These are phyloP conservation scores for Alternaria gaisen DNA, from an alignment of 2,329 filamentous ascomycete genomes.

Conservation along the genomic window DNA sequence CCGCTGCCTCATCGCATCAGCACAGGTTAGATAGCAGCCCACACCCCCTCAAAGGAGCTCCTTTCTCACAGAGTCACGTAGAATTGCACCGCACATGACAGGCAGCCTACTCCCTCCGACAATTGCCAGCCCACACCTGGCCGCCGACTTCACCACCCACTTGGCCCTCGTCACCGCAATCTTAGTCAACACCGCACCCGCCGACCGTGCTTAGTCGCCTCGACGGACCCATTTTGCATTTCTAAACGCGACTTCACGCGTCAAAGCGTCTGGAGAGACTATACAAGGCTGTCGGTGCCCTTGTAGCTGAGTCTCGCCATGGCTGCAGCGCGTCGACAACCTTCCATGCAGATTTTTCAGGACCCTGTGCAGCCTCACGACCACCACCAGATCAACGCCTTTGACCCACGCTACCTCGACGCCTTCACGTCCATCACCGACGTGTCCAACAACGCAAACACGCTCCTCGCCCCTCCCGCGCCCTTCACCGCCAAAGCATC, in stretches of 20 bases:
- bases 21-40: slow-evolving; percentile 42
- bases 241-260: slow-evolving; percentile 53
- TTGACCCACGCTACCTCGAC: slow-evolving; percentile 63
- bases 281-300: slow-evolving; percentile 42
- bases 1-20: slow-evolving; percentile 42
- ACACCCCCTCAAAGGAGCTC: slow-evolving; percentile 32
- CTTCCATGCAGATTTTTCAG: slow-evolving; percentile 66
- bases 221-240: slow-evolving; percentile 33
- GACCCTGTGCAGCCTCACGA: slow-evolving; percentile 58
- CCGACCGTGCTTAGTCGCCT: slow-evolving; percentile 38
- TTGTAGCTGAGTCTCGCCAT: slow-evolving; percentile 49
- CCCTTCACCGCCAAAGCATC: slow-evolving; percentile 66
- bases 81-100: slow-evolving; percentile 24
- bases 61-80: slow-evolving; percentile 32
- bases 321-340: slow-evolving; percentile 65
- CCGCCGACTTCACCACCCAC: slow-evolving; percentile 20
- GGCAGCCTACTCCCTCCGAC: slow-evolving; percentile 30
- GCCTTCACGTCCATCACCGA: slow-evolving; percentile 54
- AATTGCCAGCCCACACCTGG: slow-evolving; percentile 26
- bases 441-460: slow-evolving; percentile 66
- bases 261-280: slow-evolving; percentile 45
- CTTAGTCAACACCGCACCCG: slow-evolving; percentile 34
- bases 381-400: slow-evolving; percentile 55
- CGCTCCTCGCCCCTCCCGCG: slow-evolving; percentile 71
- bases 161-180: slow-evolving; percentile 47